Conservation (phyloP, 257 asterid species). For the Mentha longifolia region DNA sequence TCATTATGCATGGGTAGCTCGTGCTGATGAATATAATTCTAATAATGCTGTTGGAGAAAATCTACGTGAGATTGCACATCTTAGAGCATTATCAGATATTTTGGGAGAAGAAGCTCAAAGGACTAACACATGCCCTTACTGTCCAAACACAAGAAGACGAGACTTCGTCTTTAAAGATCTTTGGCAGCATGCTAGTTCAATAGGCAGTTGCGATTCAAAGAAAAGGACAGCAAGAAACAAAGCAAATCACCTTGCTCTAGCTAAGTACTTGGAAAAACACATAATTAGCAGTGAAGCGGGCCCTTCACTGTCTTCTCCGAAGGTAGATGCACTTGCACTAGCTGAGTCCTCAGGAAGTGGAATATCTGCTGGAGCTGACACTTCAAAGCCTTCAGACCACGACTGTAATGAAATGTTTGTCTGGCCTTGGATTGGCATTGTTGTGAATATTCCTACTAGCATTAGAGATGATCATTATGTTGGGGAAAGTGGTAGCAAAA, state of each 20-base stretch:
- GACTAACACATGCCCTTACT: slow-evolving; percentile 65
- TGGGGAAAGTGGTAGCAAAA: slow-evolving; percentile 81
- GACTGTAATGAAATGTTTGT: slow-evolving; percentile 80
- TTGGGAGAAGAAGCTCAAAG: slow-evolving; percentile 73
- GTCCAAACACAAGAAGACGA: slow-evolving; percentile 64
- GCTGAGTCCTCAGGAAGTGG: slow-evolving; percentile 66
- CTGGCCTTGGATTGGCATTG: slow-evolving; percentile 93
- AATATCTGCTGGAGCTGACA: slow-evolving; percentile 43
- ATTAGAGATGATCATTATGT: slow-evolving; percentile 64
- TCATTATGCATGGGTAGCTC: slow-evolving; percentile 85
- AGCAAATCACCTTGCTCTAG: slow-evolving; percentile 55
- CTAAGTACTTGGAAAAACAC: slow-evolving; percentile 52
- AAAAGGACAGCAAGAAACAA: slow-evolving; percentile 66
- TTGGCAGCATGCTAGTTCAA: slow-evolving; percentile 71
- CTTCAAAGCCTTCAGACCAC: slow-evolving; percentile 52
- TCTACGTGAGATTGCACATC: slow-evolving; percentile 72
- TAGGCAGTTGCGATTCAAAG: slow-evolving; percentile 58
- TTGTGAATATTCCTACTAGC: slow-evolving; percentile 64
- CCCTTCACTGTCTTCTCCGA: slow-evolving; percentile 41
- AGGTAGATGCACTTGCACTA: slow-evolving; percentile 48
- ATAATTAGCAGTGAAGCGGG: slow-evolving; percentile 32
- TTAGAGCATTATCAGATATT: slow-evolving; percentile 64
- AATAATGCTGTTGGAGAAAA: slow-evolving; percentile 63
- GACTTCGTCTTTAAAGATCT: slow-evolving; percentile 62
- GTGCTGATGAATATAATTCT: slow-evolving; percentile 69